Evolutionary conservation across 1,284 basidiomycete species (phyloP).

Genomic region (Microbotryomycetes sp.): DNA sequence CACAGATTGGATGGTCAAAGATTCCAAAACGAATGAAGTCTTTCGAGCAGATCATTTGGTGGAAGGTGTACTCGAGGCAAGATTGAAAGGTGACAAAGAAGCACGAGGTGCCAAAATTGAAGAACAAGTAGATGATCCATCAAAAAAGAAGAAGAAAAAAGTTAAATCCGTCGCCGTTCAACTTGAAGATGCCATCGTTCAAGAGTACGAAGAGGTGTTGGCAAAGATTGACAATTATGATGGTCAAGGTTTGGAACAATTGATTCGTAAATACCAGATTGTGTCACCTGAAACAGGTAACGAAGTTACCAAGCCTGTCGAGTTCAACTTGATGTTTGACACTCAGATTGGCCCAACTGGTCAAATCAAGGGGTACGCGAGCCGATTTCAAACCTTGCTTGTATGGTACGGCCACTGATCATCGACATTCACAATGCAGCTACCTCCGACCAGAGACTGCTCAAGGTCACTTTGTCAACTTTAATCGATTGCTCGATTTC

Average conservation of each 20-base stretch:
- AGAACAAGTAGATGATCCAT: slow-evolving; percentile 56
- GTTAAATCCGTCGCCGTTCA: slow-evolving; percentile 69
- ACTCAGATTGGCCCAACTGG: slow-evolving; percentile 96
- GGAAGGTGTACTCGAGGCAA: slow-evolving; percentile 82
- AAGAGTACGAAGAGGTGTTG: slow-evolving; percentile 73
- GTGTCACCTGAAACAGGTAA: slow-evolving; percentile 89
- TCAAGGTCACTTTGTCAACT: slow-evolving; percentile 99
- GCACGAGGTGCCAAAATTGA: slow-evolving; percentile 62
- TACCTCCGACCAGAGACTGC: slow-evolving; percentile 97
- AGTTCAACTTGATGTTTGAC: slow-evolving; percentile 99
- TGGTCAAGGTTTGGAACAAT: slow-evolving; percentile 78
- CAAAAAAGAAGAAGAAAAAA: slow-evolving; percentile 77
- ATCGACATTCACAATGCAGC: slow-evolving; percentile 44
- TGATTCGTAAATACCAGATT: slow-evolving; percentile 77
- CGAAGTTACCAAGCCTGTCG: slow-evolving; percentile 82
- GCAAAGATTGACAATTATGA: slow-evolving; percentile 97
- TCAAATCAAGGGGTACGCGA: slow-evolving; percentile 79
- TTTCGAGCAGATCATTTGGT: slow-evolving; percentile 96
- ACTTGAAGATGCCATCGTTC: slow-evolving; percentile 67
- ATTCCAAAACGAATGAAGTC: slow-evolving; percentile 87
- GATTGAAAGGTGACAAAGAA: slow-evolving; percentile 84
- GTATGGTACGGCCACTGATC: background rate
- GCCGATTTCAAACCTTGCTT: background rate
- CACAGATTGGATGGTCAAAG: slow-evolving; percentile 99
- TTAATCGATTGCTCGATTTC: slow-evolving; percentile 91